Conservation (phyloP, 192 early-diverging fungal genomes). For the Rhizophagus clarus region DNA sequence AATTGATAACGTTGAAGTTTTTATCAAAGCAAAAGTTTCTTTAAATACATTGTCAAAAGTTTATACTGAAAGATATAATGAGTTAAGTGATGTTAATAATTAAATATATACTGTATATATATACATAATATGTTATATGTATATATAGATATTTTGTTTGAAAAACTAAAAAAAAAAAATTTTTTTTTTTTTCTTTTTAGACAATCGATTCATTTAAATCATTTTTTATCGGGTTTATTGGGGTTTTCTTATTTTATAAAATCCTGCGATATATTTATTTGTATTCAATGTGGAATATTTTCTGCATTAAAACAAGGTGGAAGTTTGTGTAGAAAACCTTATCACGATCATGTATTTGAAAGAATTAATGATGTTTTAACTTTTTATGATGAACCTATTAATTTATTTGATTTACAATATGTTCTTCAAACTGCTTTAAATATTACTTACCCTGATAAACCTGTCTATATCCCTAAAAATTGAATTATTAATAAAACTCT, state of each 20-base stretch:
- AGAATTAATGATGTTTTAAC: neutral
- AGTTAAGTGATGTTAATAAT: neutral
- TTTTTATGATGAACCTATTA: slow-evolving; percentile 14
- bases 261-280: neutral
- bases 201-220: neutral
- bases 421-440: neutral
- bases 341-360: neutral
- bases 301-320: slow-evolving; percentile 9
- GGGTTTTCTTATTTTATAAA: slow-evolving; percentile 19
- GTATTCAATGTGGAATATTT: neutral
- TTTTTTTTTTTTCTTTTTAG: neutral
- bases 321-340: slow-evolving; percentile 8
- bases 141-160: no score
- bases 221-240: neutral
- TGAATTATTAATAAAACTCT: no score
- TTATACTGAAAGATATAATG: neutral
- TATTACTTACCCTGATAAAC: slow-evolving; percentile 18
- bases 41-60: slow-evolving; percentile 5
- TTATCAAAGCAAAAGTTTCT: neutral
- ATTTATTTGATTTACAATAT: slow-evolving; percentile 14
- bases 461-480: neutral
- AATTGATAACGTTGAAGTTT: slow-evolving; percentile 18
- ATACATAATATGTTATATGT: no score
- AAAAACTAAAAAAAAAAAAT: no score
- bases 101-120: no score